phyloP scores from a whole-genome alignment of 2,329 filamentous ascomycete species.

The Fusarium tuaranense region DNA sequence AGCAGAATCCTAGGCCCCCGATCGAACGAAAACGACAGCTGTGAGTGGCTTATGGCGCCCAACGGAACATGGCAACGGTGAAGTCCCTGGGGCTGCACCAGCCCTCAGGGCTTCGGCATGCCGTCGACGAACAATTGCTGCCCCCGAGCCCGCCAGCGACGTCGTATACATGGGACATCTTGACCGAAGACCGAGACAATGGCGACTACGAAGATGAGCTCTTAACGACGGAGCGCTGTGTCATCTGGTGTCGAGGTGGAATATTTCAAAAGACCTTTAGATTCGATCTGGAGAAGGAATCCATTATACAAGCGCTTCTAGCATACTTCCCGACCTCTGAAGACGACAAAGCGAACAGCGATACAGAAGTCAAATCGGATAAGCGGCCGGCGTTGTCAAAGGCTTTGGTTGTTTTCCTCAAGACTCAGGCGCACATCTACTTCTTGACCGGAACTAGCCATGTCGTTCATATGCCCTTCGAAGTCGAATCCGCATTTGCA shows the following conservation, averaged over 20 bases:
- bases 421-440: constrained; percentile 92
- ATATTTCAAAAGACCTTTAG: constrained; percentile 87
- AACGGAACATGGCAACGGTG: constrained; percentile 81
- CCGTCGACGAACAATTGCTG: constrained; percentile 83
- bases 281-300: constrained; percentile 88
- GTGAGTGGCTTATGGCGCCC: constrained; percentile 49
- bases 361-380: constrained; percentile 17
- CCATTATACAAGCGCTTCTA: constrained; percentile 86
- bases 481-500: constrained; percentile 88
- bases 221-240: constrained; percentile 78
- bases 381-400: constrained; percentile 59
- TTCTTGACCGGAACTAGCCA: constrained; percentile 90
- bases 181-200: constrained; percentile 53
- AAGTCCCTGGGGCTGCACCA: constrained; percentile 92
- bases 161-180: constrained; percentile 82
- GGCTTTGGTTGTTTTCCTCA: constrained; percentile 90
- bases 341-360: constrained; percentile 43
- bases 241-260: constrained; percentile 90
- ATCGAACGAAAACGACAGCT: background rate
- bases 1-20: background rate
- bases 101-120: constrained; percentile 84
- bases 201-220: constrained; percentile 79
- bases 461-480: constrained; percentile 93
- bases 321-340: constrained; percentile 79
- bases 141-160: constrained; percentile 72